phyloP scores from a whole-genome alignment of 305 asterid species.

The Rubia peregrina region DNA sequence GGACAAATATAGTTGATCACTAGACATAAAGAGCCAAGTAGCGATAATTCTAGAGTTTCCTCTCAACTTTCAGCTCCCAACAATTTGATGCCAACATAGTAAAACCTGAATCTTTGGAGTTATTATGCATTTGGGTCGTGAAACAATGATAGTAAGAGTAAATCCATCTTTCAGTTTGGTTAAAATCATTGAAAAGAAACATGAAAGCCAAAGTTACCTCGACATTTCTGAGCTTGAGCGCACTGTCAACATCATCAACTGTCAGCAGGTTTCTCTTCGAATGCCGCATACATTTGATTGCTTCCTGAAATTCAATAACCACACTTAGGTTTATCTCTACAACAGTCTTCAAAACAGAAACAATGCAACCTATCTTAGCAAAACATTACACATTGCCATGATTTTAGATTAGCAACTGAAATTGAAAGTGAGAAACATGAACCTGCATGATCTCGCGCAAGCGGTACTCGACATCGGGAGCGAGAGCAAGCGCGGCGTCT shows the following conservation, averaged over 20 bases:
- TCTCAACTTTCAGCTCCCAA: neutral
- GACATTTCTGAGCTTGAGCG: constrained; percentile 72
- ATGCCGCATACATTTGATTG: constrained; percentile 94
- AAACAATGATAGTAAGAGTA: neutral
- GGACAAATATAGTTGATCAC: constrained; percentile 11
- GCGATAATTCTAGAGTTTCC: neutral
- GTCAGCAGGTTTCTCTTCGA: constrained; percentile 84
- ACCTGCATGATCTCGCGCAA: constrained; percentile 98
- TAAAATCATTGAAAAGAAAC: neutral
- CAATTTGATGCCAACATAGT: neutral
- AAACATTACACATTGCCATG: neutral
- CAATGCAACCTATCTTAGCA: neutral
- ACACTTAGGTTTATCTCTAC: neutral
- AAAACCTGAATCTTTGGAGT: neutral
- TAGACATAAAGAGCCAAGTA: neutral
- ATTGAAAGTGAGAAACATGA: neutral
- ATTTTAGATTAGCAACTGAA: neutral
- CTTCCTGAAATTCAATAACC: constrained; percentile 40
- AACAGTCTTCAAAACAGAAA: neutral
- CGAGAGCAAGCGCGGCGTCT: constrained; percentile 75
- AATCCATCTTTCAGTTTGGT: neutral
- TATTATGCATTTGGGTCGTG: neutral
- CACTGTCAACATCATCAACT: constrained; percentile 82
- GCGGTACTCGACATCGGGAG: constrained; percentile 91
- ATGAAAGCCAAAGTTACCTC: constrained; percentile 43